Conservation (phyloP, 73 alveolate genomes). For the Loxodes magnus region DNA sequence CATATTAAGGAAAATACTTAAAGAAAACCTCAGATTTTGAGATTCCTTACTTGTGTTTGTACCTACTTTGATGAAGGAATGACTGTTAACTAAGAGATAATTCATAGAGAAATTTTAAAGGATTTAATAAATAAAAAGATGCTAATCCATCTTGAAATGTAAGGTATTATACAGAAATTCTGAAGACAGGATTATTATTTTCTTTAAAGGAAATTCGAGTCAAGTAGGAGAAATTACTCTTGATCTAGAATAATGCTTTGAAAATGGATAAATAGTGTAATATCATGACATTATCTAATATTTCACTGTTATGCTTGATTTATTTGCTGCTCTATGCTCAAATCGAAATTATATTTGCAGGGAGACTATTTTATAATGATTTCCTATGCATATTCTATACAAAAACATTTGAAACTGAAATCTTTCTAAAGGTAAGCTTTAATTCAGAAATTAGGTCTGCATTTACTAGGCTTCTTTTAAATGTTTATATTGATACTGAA, state of each 20-base stretch:
- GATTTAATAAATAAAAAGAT: no score
- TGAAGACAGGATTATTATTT: no score
- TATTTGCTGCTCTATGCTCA: slow-evolving; percentile 1
- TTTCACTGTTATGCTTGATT: slow-evolving; percentile 8
- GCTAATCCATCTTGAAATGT: no score
- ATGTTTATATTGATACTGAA: slow-evolving; percentile 1
- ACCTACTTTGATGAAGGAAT: slow-evolving; percentile 6
- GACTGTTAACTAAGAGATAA: slow-evolving; percentile 7
- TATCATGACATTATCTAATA: not conserved
- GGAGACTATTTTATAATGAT: not conserved
- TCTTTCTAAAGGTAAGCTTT: no score
- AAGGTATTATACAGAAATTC: no score
- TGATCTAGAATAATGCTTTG: not conserved
- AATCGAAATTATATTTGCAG: slow-evolving; percentile 7
- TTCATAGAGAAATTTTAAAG: not conserved
- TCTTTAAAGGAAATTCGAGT: no score
- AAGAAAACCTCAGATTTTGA: slow-evolving; percentile 4
- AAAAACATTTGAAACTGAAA: slow-evolving; percentile 2
- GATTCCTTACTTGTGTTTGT: slow-evolving; percentile 3
- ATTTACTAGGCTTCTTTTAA: not conserved
- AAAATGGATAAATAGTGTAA: not conserved
- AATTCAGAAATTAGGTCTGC: slow-evolving; percentile 6
- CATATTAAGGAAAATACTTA: no score
- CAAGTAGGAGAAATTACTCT: slow-evolving; percentile 7
- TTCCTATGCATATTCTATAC: not conserved